Base-by-base conservation (phyloP, 176 grass and related monocot genomes). In the Carex parvula region DNA sequence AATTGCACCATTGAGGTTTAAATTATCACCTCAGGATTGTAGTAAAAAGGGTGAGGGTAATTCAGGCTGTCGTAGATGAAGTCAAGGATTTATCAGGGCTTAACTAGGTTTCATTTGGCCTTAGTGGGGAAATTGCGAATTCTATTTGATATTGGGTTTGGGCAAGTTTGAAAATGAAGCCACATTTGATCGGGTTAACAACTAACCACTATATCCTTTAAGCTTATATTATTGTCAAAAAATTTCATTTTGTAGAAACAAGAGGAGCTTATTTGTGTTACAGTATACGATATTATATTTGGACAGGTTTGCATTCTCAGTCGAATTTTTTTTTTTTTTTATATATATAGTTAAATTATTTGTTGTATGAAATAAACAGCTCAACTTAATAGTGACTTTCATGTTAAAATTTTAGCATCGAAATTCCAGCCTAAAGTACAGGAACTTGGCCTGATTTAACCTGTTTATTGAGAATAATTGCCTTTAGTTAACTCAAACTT, bases 231-330 rank as follows among this genome's bases (percentile, higher is more conserved):
- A 76, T 30, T 76, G 72, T 76, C 54, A 55, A 30, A 56, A 8
- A 18, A 4, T 30, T 54, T 56, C 24, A 55, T 77, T 77, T 77
- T 77, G 80, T 88, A 98, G 91, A 95, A 87, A 90, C 96, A 95
- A 59, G 89, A 92, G 46, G 96, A 95, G 68, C 86, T 98, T 79
- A 84, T 95, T 15, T 89, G 80, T 73, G 88, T 98, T 60, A 93
- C 91, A 65, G 54, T 87, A 29, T 98, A 98, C 6, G 96, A 95
- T 85, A 89, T 95, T 85, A 89, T 95, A 29, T 95, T 98, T 78
- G 93, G 96, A 70, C 91, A 95, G 93, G 96, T 98, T 63, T 81
- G 91, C 88, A 57, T 59, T 58, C 84, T 57, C 60, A 14, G 0
- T 24, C 17, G 55, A 80, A 61, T 7, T 20, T 8, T 16, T 66